Percentiles rank a stretch among this genome's conserved stretches.
Conservation (phyloP, 768 basidiomycete genomes). For the Mycena epipterygia region DNA sequence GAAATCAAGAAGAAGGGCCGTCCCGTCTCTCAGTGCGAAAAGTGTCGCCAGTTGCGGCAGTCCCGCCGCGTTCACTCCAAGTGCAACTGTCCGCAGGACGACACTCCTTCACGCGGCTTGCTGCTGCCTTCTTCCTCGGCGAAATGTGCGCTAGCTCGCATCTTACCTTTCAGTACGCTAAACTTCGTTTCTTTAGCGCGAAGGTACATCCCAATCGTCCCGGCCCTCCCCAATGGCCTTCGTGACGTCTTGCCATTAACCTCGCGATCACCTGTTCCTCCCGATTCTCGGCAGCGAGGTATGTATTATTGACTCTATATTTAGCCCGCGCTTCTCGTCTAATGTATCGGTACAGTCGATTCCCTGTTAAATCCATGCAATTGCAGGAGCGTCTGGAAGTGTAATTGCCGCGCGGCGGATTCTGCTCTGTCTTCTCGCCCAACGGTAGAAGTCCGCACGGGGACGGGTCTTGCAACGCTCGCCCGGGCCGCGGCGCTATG, state of each 20-base stretch:
- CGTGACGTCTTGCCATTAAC: slow-evolving; percentile 62
- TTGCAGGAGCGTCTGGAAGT: slow-evolving; percentile 69
- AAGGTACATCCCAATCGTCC: slow-evolving; percentile 78
- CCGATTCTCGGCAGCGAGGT: slow-evolving; percentile 68
- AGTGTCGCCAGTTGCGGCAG: slow-evolving; percentile 86
- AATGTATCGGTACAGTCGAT: slow-evolving; percentile 58
- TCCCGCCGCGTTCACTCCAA: slow-evolving; percentile 87
- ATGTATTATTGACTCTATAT: slow-evolving; percentile 29
- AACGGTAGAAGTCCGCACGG: slow-evolving; percentile 28
- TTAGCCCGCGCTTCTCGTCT: slow-evolving; percentile 26
- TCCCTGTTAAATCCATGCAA: slow-evolving; percentile 74
- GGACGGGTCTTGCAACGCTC: slow-evolving; percentile 46
- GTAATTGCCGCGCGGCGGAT: slow-evolving; percentile 56
- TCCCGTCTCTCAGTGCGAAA: slow-evolving; percentile 90
- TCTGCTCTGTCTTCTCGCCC: slow-evolving; percentile 15
- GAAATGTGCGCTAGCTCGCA: slow-evolving; percentile 53
- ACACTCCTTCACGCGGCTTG: slow-evolving; percentile 47
- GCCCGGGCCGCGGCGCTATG: slow-evolving; percentile 56
- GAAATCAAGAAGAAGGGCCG: slow-evolving; percentile 95
- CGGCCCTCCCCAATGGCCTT: slow-evolving; percentile 82
- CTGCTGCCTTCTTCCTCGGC: slow-evolving; percentile 52
- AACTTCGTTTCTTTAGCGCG: slow-evolving; percentile 58
- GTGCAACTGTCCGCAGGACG: slow-evolving; percentile 72
- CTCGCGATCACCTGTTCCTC: slow-evolving; percentile 42
- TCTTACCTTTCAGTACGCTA: slow-evolving; percentile 7